Base-by-base conservation (phyloP, 345 rosid species). In the Euphorbia lathyris region DNA sequence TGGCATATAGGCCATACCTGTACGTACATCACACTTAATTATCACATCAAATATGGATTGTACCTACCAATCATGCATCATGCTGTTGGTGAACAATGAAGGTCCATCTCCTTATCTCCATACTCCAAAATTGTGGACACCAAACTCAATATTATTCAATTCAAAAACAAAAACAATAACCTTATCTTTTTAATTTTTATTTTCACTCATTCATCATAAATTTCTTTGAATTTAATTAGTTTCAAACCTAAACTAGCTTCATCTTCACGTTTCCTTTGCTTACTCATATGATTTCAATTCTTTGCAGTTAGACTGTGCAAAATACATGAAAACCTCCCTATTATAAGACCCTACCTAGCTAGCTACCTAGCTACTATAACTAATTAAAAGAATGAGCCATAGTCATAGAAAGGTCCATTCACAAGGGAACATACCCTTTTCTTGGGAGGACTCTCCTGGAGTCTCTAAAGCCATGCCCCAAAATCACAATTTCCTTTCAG, bases 371-470 rank as follows among this genome's bases (percentile, higher is more conserved):
- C 1, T 40, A 12, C 1, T 40, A 7, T 45, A 45, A 2, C 45
- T 40, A 40, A 2, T 2, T 45, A 13, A 2, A 20, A 30, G 42
- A 6, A 34, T 27, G 85, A 76, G 73, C 62, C 81, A 72, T 63
- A 76, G 73, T 57, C 81, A 72, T 63, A 58, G 80, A 51, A 81
- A 82, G 65, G 80, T 81, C 58, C 66, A 57, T 23, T 89, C 94
- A 20, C 87, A 84, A 20, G 89, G 94, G 22, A 86, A 75, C 80
- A 68, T 89, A 72, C 91, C 94, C 67, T 89, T 86, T 66, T 86
- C 91, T 6, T 89, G 91, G 91, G 94, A 89, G 72, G 80, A 82
- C 73, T 76, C 72, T 20, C 91, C 91, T 2, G 94, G 94, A 4
- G 71, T 89, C 60, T 85, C 91, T 59, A 89, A 84, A 72, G 36